Conservation (phyloP, 139 green algal species). For the Chlamydomonas schloesseri region DNA sequence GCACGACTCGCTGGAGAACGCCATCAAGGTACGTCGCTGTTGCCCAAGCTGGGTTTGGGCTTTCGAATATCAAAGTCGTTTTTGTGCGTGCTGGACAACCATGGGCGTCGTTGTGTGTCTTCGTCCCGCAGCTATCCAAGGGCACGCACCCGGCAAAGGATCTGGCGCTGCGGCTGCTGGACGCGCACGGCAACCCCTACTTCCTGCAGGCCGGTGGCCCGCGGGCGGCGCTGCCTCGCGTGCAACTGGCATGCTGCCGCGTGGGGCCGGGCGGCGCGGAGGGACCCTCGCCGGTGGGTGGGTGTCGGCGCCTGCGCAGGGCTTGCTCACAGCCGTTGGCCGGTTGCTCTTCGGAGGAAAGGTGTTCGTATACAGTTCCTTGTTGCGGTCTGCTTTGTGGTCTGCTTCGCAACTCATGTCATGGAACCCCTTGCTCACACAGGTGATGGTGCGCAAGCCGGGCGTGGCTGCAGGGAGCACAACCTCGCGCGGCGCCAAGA, state of each 20-base stretch:
- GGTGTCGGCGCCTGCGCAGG: too few relatives aligned
- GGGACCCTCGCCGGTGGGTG: neutral
- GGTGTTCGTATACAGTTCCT: too few relatives aligned
- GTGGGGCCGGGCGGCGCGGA: neutral
- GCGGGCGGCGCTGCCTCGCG: neutral
- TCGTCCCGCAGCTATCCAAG: constrained; percentile 22
- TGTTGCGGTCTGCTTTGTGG: too few relatives aligned
- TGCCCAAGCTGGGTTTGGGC: too few relatives aligned
- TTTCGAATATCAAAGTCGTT: too few relatives aligned
- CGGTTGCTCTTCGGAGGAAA: neutral
- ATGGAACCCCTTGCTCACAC: too few relatives aligned
- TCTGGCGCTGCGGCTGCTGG: constrained; percentile 3
- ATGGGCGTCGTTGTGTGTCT: too few relatives aligned
- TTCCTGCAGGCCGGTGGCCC: neutral
- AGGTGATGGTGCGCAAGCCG: constrained; percentile 9
- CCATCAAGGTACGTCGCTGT: neutral
- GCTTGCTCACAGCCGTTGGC: neutral
- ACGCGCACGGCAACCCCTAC: constrained; percentile 9
- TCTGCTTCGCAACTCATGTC: too few relatives aligned
- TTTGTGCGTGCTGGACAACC: too few relatives aligned
- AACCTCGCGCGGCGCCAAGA: neutral
- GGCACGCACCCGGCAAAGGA: constrained; percentile 18
- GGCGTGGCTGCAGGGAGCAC: neutral
- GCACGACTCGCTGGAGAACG: neutral
- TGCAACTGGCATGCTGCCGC: neutral